Base-by-base conservation (phyloP, 768 basidiomycete genomes). In the Russula compacta region DNA sequence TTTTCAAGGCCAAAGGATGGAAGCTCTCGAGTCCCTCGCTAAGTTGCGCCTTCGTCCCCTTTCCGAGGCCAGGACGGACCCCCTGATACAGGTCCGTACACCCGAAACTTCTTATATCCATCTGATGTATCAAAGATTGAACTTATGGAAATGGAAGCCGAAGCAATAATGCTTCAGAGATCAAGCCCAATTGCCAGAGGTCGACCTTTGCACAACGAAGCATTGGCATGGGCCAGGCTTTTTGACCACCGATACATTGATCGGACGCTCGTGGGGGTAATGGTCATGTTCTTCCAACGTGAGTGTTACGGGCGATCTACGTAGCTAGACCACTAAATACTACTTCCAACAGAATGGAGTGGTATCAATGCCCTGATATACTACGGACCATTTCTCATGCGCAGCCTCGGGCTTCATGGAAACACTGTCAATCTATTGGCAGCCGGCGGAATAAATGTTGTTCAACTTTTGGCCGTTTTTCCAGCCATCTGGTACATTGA, bases 201-300 rank as follows among this genome's bases (percentile, higher is more conserved):
- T 19, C 64, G 39, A 40, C 39, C 58, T 14, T 33, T 63, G 17
- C 60, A 55, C 10, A 54, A 56, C 50, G n/a, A 76, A 46, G 78
- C 80, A 53, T 68, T 75, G 46, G 72, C 76, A 0, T 91, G 88
- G 89, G 74, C 68, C 7, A 75, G 75, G 29, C 75, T 92, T 9
- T 84, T 87, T 58, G 72, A 72, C 7, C 69, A 66, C 1, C 79
- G 78, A 56, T 84, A 85, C 67, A 72, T 81, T 15, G 74, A 78
- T 56, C 78, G 88, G 38, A 91, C 89, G 0, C 71, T 81, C 68
- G 80, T 91, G 42, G 89, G 87, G 3, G 75, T 89, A 8, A 71
- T 83, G 68, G 81, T 90, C 66, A 89, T 90, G 85, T 82, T 88
- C 54, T 92, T 91, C 67, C 90, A 92, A 72, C 90, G 89, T 89